Conservation (phyloP, 106 monocot species). For the Hemerocallis citrina region DNA sequence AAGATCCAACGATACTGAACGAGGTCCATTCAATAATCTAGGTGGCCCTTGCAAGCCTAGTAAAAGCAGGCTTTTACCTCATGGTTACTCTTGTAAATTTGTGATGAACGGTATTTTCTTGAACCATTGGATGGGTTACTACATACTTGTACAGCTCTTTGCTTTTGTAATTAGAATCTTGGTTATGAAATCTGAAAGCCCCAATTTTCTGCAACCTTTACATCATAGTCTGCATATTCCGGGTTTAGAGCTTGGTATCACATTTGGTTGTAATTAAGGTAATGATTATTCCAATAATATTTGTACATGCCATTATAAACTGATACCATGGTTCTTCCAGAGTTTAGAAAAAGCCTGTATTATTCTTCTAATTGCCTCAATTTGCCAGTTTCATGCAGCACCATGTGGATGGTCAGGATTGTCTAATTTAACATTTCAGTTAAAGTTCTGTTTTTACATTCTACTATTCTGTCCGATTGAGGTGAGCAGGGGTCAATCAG, state of each 20-base stretch:
- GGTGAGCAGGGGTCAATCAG: too few relatives aligned
- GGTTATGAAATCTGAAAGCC: not conserved
- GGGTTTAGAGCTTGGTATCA: not conserved
- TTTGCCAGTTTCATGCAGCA: too few relatives aligned
- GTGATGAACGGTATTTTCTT: not conserved
- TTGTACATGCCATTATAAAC: not conserved
- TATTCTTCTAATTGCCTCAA: too few relatives aligned
- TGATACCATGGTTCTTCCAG: not conserved
- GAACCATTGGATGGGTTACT: not conserved
- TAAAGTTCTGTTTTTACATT: too few relatives aligned
- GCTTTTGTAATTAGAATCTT: not conserved
- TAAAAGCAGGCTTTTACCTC: not conserved
- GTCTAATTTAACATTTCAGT: too few relatives aligned
- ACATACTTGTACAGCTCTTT: conserved; percentile 3
- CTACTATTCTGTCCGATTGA: too few relatives aligned
- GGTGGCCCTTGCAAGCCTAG: too few relatives aligned
- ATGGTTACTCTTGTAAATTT: not conserved
- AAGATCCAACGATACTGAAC: too few relatives aligned
- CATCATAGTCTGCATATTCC: not conserved
- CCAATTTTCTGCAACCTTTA: not conserved
- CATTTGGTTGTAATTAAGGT: not conserved
- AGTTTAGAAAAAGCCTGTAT: not conserved
- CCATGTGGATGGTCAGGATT: too few relatives aligned
- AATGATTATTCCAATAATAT: not conserved
- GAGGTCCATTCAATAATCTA: too few relatives aligned